Conservation (phyloP, 495 filamentous ascomycete genomes). For the Echria macrotheca region DNA sequence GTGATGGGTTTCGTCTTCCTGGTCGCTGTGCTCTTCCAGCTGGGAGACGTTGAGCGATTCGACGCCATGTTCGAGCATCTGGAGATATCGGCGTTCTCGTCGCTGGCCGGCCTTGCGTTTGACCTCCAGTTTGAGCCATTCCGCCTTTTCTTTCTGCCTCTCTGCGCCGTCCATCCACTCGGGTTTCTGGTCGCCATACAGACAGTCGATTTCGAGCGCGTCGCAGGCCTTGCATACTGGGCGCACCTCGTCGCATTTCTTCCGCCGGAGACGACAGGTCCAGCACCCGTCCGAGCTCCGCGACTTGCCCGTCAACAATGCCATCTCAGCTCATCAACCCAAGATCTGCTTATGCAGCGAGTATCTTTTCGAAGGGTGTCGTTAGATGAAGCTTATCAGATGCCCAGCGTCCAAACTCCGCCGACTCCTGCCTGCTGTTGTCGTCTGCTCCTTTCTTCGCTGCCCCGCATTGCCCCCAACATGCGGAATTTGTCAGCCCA, state of each 20-base stretch:
- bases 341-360: background rate
- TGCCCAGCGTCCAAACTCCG: no score
- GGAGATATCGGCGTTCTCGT: conserved; percentile 29
- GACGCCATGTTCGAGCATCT: conserved; percentile 31
- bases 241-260: conserved; percentile 49
- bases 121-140: conserved; percentile 45
- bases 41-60: conserved; percentile 30
- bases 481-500: background rate
- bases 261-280: conserved; percentile 53
- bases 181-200: conserved; percentile 45
- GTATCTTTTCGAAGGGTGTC: no score
- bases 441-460: no score
- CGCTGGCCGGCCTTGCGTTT: conserved; percentile 42
- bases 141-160: conserved; percentile 45
- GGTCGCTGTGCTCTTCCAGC: conserved; percentile 13
- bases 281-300: conserved; percentile 47
- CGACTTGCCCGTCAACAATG: conserved; percentile 19
- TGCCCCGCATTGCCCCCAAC: background rate
- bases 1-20: background rate
- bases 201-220: conserved; percentile 44
- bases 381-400: background rate
- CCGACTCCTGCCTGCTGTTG: no score
- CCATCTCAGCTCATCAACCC: background rate
- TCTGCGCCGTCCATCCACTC: conserved; percentile 52
- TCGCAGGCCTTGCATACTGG: conserved; percentile 44